These are phyloP conservation scores for Tylopilus plumbeoviolaceoides DNA, from an alignment of 768 basidiomycete species.

Conservation along the genomic window DNA sequence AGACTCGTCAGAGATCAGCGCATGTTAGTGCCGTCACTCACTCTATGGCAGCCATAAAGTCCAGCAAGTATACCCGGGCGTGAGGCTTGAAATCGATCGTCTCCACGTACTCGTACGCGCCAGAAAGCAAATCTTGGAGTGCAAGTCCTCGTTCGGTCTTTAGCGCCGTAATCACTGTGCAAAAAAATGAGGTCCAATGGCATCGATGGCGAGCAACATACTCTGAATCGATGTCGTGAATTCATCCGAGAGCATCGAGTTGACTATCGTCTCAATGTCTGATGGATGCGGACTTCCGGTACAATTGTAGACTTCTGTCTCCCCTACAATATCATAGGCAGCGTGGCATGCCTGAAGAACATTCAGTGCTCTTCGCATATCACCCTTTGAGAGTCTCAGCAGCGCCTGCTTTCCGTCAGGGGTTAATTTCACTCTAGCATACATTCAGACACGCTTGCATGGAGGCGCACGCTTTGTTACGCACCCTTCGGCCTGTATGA, in stretches of 20 bases:
- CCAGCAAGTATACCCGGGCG: slow-evolving; percentile 86
- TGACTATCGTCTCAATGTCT: slow-evolving; percentile 90
- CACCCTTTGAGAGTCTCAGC: slow-evolving; percentile 91
- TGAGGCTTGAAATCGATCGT: slow-evolving; percentile 82
- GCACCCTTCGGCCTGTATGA: slow-evolving; percentile 83
- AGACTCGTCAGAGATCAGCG: background rate
- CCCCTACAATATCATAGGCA: slow-evolving; percentile 85
- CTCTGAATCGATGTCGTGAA: slow-evolving; percentile 89
- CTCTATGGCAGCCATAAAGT: slow-evolving; percentile 95
- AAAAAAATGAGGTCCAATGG: background rate
- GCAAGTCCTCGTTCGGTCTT: slow-evolving; percentile 94
- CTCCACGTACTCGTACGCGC: slow-evolving; percentile 87
- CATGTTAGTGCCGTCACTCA: slow-evolving; percentile 37
- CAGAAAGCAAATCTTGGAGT: slow-evolving; percentile 88
- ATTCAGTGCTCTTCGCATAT: slow-evolving; percentile 96
- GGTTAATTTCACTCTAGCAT: slow-evolving; percentile 74
- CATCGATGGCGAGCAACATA: slow-evolving; percentile 31
- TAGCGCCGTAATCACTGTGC: slow-evolving; percentile 74
- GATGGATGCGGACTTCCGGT: slow-evolving; percentile 95
- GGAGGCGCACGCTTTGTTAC: slow-evolving; percentile 17
- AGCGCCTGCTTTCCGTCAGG: slow-evolving; percentile 85
- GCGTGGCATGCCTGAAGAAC: slow-evolving; percentile 98
- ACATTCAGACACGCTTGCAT: slow-evolving; percentile 1
- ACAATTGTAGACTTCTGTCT: slow-evolving; percentile 92
- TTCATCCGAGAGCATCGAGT: slow-evolving; percentile 94